A percentile compares a stretch with the other conserved stretches of the same genome.
Evolutionary conservation across 2,329 filamentous ascomycete genomes (phyloP).

Genomic region (Fusarium decemcellulare): DNA sequence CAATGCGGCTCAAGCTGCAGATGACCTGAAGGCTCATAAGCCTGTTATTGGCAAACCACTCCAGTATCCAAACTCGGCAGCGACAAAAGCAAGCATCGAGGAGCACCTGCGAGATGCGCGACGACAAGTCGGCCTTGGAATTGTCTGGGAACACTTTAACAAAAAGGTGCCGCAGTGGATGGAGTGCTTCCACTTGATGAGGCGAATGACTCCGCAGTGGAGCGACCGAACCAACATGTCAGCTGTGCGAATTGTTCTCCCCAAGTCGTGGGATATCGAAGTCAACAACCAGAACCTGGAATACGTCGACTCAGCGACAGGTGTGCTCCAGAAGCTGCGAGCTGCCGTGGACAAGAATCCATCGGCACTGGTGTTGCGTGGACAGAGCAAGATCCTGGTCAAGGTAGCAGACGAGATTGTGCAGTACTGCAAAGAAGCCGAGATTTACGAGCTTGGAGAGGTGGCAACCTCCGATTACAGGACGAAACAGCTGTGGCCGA

Average conservation of each 20-base stretch:
- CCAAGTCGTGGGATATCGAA: constrained; percentile 52
- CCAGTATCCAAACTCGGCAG: constrained; percentile 46
- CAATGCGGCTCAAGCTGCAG: constrained; percentile 31
- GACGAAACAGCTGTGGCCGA: constrained; percentile 54
- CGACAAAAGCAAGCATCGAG: constrained; percentile 41
- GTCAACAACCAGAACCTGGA: constrained; percentile 52
- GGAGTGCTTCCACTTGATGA: constrained; percentile 55
- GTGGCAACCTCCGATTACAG: constrained; percentile 53
- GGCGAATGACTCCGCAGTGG: constrained; percentile 52
- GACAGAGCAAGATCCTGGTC: constrained; percentile 48
- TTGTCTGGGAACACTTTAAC: constrained; percentile 49
- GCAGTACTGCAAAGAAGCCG: constrained; percentile 46
- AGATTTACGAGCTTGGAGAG: constrained; percentile 56
- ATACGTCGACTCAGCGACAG: constrained; percentile 53
- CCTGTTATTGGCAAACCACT: constrained; percentile 47
- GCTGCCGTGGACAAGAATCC: constrained; percentile 52
- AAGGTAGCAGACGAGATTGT: constrained; percentile 54
- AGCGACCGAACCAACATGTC: constrained; percentile 52
- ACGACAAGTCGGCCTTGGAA: constrained; percentile 56
- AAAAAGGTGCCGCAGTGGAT: constrained; percentile 56
- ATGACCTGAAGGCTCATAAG: constrained; percentile 41
- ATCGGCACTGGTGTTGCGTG: constrained; percentile 52
- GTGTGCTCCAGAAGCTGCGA: constrained; percentile 51
- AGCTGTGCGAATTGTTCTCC: constrained; percentile 55
- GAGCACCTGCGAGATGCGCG: constrained; percentile 44